Percentiles rank a stretch among this genome's conserved stretches.
Evolutionary conservation across 1,284 basidiomycete species (phyloP).

Genomic region (Apiotrichum mycotoxinovorans): DNA sequence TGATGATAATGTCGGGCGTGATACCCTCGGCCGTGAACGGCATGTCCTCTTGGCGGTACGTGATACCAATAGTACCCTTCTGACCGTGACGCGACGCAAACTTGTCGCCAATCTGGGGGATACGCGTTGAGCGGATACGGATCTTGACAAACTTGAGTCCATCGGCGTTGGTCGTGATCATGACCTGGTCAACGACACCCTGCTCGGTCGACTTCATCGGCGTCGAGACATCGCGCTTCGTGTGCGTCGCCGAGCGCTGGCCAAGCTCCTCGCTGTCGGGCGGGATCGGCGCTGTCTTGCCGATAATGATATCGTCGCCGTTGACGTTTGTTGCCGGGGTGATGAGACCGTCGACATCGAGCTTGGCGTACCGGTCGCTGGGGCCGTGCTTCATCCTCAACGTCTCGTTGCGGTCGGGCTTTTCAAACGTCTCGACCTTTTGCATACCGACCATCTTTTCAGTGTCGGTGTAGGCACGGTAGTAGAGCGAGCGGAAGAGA

Average conservation of each 20-base stretch:
- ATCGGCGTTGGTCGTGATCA: constrained; percentile 92
- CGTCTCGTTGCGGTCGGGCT: constrained; percentile 88
- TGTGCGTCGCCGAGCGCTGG: constrained; percentile 86
- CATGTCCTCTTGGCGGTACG: constrained; percentile 99
- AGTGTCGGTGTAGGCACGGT: constrained; percentile 95
- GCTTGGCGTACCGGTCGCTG: constrained; percentile 75
- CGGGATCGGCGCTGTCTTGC: constrained; percentile 96
- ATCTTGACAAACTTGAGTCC: constrained; percentile 99
- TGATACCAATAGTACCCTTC: constrained; percentile 99
- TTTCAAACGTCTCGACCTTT: constrained; percentile 93
- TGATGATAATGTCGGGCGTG: constrained; percentile 95
- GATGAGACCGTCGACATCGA: constrained; percentile 93
- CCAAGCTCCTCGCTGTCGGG: constrained; percentile 96
- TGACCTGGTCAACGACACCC: constrained; percentile 95
- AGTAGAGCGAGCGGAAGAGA: constrained; percentile 97
- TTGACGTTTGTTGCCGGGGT: constrained; percentile 91
- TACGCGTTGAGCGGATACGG: constrained; percentile 87
- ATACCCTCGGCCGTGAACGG: constrained; percentile 96
- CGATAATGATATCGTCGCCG: constrained; percentile 98
- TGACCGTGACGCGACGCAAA: constrained; percentile 99
- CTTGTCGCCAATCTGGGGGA: constrained; percentile 98
- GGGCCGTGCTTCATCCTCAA: constrained; percentile 96
- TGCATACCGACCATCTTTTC: constrained; percentile 96
- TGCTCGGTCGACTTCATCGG: constrained; percentile 97
- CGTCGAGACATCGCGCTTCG: constrained; percentile 89